Evolutionary conservation across 106 monocot genomes (phyloP).

Genomic region (Triglochin maritima): DNA sequence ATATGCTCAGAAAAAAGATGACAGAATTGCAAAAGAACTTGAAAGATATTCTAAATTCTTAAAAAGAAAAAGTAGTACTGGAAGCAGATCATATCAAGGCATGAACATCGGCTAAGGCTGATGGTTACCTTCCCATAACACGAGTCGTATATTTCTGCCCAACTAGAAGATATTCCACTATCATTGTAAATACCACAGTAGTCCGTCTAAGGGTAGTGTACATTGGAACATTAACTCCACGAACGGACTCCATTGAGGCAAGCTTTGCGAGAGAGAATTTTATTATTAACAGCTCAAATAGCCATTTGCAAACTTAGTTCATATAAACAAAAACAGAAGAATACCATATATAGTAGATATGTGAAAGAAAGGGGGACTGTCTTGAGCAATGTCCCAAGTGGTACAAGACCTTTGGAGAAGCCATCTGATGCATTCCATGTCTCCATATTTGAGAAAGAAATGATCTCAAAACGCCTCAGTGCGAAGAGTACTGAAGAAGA

Average conservation of each 20-base stretch:
- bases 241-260: constrained; percentile 94
- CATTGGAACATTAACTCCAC: constrained; percentile 99
- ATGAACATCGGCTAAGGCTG: constrained; percentile 28
- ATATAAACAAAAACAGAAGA: background rate
- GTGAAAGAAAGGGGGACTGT: constrained; percentile 82
- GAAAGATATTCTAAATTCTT: background rate
- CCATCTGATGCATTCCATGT: constrained; percentile 37
- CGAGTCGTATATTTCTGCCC: constrained; percentile 58
- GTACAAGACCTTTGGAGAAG: constrained; percentile 41
- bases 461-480: constrained; percentile 62
- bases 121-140: constrained; percentile 69
- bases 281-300: background rate
- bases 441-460: constrained; percentile 64
- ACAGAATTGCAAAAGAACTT: background rate
- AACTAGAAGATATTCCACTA: constrained; percentile 71
- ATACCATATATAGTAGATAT: constrained; percentile 95
- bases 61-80: background rate
- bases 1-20: constrained; percentile 11
- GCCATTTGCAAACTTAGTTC: background rate
- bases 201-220: constrained; percentile 96
- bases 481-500: constrained; percentile 66
- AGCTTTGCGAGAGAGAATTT: constrained; percentile 34
- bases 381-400: constrained; percentile 48
- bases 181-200: constrained; percentile 95
- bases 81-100: background rate